Percentiles rank a stretch among this genome's conserved stretches.
Evolutionary conservation across 768 basidiomycete genomes (phyloP).

Genomic region (Pholiota conissans): DNA sequence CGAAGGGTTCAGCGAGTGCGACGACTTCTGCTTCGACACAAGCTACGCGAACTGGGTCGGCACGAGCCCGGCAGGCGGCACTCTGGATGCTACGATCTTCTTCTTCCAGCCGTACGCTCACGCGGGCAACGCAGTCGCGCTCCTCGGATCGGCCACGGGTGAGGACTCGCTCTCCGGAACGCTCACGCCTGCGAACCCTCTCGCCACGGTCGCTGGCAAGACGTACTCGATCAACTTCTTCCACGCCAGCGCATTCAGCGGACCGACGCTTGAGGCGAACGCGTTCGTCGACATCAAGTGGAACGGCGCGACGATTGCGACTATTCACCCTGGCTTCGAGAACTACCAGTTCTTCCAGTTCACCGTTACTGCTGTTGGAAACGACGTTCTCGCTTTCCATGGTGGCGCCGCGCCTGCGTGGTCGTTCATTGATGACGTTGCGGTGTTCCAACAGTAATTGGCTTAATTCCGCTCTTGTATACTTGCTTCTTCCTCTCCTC

Average conservation of each 20-base stretch:
- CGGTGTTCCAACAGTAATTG: conserved; percentile 23
- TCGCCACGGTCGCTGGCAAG: conserved; percentile 35
- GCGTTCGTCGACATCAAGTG: conserved; percentile 43
- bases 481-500: background rate
- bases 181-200: conserved; percentile 29
- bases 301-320: conserved; percentile 37
- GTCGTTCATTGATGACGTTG: conserved; percentile 48
- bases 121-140: conserved; percentile 35
- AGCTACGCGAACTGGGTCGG: conserved; percentile 41
- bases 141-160: conserved; percentile 44
- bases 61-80: conserved; percentile 33
- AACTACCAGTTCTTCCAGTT: conserved; percentile 39
- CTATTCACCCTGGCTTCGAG: conserved; percentile 35
- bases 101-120: conserved; percentile 41
- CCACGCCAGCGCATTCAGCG: conserved; percentile 39
- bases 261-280: conserved; percentile 26
- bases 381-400: conserved; percentile 37
- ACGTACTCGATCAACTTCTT: conserved; percentile 44
- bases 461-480: background rate
- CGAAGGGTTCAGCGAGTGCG: conserved; percentile 38
- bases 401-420: conserved; percentile 49
- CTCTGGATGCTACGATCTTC: conserved; percentile 44
- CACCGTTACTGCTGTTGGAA: conserved; percentile 33
- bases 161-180: conserved; percentile 38
- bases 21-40: conserved; percentile 40